Conservation (phyloP, 306 rosid genomes). For the Abrus precatorius region DNA sequence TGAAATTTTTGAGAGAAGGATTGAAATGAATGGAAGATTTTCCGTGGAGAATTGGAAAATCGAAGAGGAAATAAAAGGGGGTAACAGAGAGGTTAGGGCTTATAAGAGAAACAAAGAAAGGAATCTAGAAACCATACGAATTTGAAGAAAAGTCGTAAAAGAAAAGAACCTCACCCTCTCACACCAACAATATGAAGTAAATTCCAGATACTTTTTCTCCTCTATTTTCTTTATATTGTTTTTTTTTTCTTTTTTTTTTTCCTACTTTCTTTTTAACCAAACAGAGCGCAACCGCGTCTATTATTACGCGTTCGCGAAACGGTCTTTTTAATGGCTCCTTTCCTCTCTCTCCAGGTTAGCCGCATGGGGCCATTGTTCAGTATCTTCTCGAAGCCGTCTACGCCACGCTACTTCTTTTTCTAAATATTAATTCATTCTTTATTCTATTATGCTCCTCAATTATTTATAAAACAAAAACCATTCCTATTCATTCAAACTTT, state of each 20-base stretch:
- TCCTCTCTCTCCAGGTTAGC: conserved; percentile 22
- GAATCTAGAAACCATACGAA: conserved; percentile 13
- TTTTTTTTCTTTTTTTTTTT: background rate
- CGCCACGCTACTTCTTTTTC: conserved; percentile 37
- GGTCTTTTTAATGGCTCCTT: conserved; percentile 4
- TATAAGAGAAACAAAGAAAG: conserved; percentile 25
- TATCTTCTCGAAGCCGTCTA: conserved; percentile 54
- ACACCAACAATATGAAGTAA: conserved; percentile 46
- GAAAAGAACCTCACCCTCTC: conserved; percentile 50
- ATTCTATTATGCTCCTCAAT: background rate
- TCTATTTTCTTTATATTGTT: background rate
- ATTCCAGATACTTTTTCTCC: conserved; percentile 49
- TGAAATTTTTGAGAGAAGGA: background rate
- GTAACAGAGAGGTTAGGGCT: background rate
- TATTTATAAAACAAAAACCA: background rate
- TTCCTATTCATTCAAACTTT: background rate
- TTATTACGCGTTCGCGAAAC: conserved; percentile 40
- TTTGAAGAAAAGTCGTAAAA: conserved; percentile 34
- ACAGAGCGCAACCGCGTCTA: background rate
- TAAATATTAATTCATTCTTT: background rate
- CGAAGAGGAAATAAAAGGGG: background rate
- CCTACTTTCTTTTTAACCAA: conserved; percentile 25
- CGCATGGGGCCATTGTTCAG: conserved; percentile 42
- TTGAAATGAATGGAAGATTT: background rate
- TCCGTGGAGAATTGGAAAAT: conserved; percentile 12